Evolutionary conservation across 1,284 basidiomycete species (phyloP).

Genomic region (Malassezia vespertilionis): DNA sequence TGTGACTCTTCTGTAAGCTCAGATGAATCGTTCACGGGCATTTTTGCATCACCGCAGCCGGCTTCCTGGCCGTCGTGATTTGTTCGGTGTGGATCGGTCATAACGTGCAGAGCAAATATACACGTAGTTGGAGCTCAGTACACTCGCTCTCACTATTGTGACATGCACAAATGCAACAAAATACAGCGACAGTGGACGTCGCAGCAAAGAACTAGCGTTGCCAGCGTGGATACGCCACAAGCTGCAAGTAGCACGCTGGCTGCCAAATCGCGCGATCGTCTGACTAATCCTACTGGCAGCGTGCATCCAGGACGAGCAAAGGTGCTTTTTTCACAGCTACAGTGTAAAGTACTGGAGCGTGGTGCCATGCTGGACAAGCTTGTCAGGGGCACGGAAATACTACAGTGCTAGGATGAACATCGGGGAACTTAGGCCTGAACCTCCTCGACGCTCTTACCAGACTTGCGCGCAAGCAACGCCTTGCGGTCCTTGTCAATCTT

Average conservation of each 20-base stretch:
- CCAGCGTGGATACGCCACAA: no score
- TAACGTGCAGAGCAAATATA: no score
- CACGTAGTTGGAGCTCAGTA: no score
- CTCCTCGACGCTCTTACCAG: slow-evolving; percentile 28
- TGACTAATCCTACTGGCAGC: neutral
- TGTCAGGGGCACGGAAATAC: slow-evolving; percentile 13
- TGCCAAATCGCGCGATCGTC: neutral
- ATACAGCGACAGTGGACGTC: no score
- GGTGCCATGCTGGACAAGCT: slow-evolving; percentile 5
- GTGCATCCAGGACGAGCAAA: slow-evolving; percentile 1
- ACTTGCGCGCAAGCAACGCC: slow-evolving; percentile 33
- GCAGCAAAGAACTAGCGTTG: no score
- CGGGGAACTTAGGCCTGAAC: slow-evolving; percentile 17
- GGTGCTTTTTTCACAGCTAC: slow-evolving; percentile 17
- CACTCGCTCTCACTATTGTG: no score
- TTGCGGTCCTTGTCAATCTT: slow-evolving; percentile 47
- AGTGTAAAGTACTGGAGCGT: slow-evolving; percentile 9
- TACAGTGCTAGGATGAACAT: slow-evolving; percentile 13
- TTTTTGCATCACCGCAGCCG: no score
- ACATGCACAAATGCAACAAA: no score
- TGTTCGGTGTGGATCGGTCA: no score
- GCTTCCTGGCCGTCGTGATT: no score
- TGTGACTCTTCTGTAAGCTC: no score
- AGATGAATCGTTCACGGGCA: no score
- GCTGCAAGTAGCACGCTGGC: neutral